Base-by-base conservation (phyloP, 2,329 filamentous ascomycete genomes). In the Phialophora chinensis region DNA sequence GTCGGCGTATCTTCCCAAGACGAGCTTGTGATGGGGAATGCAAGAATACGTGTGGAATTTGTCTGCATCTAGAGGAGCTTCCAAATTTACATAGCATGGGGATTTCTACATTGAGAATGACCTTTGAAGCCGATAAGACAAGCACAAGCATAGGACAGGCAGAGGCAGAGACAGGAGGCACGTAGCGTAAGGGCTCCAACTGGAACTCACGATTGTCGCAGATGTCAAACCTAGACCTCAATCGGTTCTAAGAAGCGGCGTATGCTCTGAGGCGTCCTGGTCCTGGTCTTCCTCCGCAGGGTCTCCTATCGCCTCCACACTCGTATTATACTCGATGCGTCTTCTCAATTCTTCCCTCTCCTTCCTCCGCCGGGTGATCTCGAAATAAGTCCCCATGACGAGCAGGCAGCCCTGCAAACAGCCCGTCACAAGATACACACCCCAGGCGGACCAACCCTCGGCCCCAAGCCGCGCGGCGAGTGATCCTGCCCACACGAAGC, bases 371-470 rank as follows among this genome's bases (percentile, higher is more conserved):
- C 65, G 50, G 54, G 54, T 64, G 20, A 71, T 59, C 64, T 72
- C 80, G 75, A 93, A 98, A 72, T 87, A 88, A 67, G 97, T 86
- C 25, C 88, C 92, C 90, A 99, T 91, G 27, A 77, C 82, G 50
- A 99, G 83, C 63, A 99, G 80, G 10, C 87, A 85, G 20, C 93
- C 94, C 77, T 99, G 95, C 82, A 98, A 85, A 64, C 84, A 79
- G 1, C 94, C 95, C 0, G 93, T 97, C 60, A 98, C 84, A 53
- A 97, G 84, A 75, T 94, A 96, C 14, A 98, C 89, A 10, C 92
- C 89, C 95, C 95, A 99, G 0, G 93, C 92, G 79, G 93, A 97
- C 95, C 95, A 99, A 0, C 94, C 94, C 38, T 86, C 88, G 74
- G 84, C 84, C 0, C 95, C 95, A 23, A 97, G 84, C 54, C 95